phyloP scores from a whole-genome alignment of 148 eudicot genomes.

The Rhododendron henanense region DNA sequence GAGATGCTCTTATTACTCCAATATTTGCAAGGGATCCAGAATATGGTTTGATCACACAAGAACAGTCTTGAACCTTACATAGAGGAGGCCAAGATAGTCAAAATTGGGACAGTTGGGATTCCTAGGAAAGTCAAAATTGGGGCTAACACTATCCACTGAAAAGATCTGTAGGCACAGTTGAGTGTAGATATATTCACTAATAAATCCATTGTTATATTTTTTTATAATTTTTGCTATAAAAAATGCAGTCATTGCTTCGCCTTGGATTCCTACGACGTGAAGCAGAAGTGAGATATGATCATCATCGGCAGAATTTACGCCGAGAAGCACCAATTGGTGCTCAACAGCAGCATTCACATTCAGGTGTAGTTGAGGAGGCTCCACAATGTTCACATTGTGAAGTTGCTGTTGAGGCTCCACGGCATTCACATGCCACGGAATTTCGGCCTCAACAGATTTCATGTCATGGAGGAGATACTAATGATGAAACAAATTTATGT shows the following conservation, averaged over 20 bases:
- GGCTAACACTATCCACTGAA: too few species aligned
- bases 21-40: too few species aligned
- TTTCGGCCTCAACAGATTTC: background rate
- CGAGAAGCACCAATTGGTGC: background rate
- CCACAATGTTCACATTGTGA: background rate
- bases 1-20: too few species aligned
- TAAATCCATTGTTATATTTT: background rate
- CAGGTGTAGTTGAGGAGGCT: background rate
- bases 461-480: background rate
- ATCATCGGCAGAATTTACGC: background rate
- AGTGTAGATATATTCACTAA: too few species aligned
- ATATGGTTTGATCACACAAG: background rate
- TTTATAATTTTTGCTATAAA: background rate
- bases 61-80: too few species aligned
- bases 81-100: too few species aligned
- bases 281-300: conserved; percentile 14
- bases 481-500: background rate
- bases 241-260: conserved; percentile 49
- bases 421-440: background rate
- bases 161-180: too few species aligned
- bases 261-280: conserved; percentile 38
- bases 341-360: conserved; percentile 4
- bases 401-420: conserved; percentile 12
- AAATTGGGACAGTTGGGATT: too few species aligned
- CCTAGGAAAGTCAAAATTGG: too few species aligned